Evolutionary conservation across 176 grass and related monocot genomes (phyloP).

Genomic region (Lolium multiflorum): DNA sequence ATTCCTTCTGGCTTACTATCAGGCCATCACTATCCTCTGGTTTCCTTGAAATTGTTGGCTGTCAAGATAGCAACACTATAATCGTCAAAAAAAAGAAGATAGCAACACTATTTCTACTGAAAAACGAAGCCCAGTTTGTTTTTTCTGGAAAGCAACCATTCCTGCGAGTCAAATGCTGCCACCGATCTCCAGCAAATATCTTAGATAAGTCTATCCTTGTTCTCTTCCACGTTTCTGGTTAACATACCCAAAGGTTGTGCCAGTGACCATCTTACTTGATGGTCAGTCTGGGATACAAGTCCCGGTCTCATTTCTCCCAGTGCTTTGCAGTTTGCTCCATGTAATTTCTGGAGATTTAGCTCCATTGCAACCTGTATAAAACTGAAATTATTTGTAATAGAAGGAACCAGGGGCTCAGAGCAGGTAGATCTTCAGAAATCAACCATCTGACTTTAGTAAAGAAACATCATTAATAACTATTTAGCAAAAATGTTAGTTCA

Average conservation of each 20-base stretch:
- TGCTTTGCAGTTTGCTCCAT: background rate
- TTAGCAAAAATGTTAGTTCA: background rate
- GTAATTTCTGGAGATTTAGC: background rate
- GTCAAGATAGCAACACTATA: background rate
- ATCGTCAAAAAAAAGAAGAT: too few relatives aligned
- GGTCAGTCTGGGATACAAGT: background rate
- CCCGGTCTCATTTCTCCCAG: background rate
- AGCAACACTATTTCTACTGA: background rate
- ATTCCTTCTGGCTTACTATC: conserved; percentile 20
- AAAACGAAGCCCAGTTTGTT: conserved; percentile 9
- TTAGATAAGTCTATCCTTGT: background rate
- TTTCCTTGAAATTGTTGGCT: background rate
- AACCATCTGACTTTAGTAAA: background rate
- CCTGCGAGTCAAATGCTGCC: conserved; percentile 23
- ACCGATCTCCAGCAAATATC: conserved; percentile 8
- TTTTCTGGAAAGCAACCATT: background rate
- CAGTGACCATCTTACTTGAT: conserved; percentile 1
- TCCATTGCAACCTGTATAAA: background rate
- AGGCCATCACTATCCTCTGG: conserved; percentile 19
- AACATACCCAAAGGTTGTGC: background rate
- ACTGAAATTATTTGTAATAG: background rate
- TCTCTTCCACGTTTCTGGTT: background rate
- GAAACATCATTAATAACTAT: background rate
- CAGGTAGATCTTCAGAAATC: conserved; percentile 14
- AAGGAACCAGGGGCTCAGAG: background rate